These are phyloP conservation scores for Colletotrichum sp. DNA, from an alignment of 2,329 filamentous ascomycete genomes.

Conservation along the genomic window DNA sequence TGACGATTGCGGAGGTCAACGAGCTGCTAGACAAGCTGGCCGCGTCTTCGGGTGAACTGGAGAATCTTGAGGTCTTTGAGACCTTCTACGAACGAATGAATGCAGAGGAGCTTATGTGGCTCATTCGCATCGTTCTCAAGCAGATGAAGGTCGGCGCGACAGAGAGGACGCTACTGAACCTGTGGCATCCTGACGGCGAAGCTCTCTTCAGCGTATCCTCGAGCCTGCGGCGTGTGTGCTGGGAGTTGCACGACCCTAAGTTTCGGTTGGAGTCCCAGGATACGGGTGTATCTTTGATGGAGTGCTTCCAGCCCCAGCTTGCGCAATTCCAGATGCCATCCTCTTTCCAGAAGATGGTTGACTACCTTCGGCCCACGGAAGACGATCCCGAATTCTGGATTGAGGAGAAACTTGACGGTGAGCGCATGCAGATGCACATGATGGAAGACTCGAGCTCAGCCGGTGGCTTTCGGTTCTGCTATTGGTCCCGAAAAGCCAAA, in stretches of 20 bases:
- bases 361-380: slow-evolving; percentile 66
- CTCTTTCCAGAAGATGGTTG: slow-evolving; percentile 77
- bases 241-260: slow-evolving; percentile 82
- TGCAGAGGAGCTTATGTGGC: slow-evolving; percentile 89
- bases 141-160: slow-evolving; percentile 78
- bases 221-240: slow-evolving; percentile 88
- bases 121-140: slow-evolving; percentile 90
- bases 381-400: slow-evolving; percentile 89
- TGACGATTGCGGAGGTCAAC: slow-evolving; percentile 92
- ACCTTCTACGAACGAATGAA: slow-evolving; percentile 92
- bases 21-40: slow-evolving; percentile 80
- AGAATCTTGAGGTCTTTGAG: slow-evolving; percentile 81
- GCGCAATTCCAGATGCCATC: slow-evolving; percentile 89
- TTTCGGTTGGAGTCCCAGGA: slow-evolving; percentile 77
- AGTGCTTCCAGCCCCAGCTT: slow-evolving; percentile 95
- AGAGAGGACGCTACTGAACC: slow-evolving; percentile 84
- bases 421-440: slow-evolving; percentile 98
- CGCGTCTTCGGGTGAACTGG: slow-evolving; percentile 76
- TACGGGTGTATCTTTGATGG: slow-evolving; percentile 80
- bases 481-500: slow-evolving; percentile 96
- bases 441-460: slow-evolving; percentile 67
- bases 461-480: slow-evolving; percentile 77
- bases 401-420: slow-evolving; percentile 96
- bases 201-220: slow-evolving; percentile 88
- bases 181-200: slow-evolving; percentile 82